Percentiles rank a stretch among this genome's conserved stretches.
Conservation (phyloP, 2,329 filamentous ascomycete genomes). For the Botryosphaeria agaves region DNA sequence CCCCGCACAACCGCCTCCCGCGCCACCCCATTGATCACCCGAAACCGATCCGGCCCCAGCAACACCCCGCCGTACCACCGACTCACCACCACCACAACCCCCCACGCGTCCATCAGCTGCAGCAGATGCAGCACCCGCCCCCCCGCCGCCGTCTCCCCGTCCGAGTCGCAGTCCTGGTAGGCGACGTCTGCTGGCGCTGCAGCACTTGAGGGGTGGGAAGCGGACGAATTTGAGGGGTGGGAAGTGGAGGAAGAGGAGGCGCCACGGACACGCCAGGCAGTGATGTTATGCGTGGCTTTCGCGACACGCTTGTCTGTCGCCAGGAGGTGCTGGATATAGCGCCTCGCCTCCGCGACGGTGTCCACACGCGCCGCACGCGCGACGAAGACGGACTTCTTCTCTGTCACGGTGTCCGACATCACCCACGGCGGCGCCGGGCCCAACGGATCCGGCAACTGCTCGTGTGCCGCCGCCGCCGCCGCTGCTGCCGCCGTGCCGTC, state of each 20-base stretch:
- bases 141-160: slow-evolving; percentile 87
- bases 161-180: slow-evolving; percentile 88
- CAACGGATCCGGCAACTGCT: slow-evolving; percentile 20
- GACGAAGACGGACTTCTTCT: slow-evolving; percentile 79
- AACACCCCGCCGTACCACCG: slow-evolving; percentile 91
- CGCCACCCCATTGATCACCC: slow-evolving; percentile 73
- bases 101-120: slow-evolving; percentile 89
- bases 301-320: slow-evolving; percentile 70
- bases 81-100: slow-evolving; percentile 81
- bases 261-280: slow-evolving; percentile 70
- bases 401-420: slow-evolving; percentile 53
- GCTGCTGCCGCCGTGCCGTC: not conserved
- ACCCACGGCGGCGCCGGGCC: slow-evolving; percentile 45
- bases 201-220: too few relatives aligned
- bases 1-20: slow-evolving; percentile 70
- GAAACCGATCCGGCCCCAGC: slow-evolving; percentile 75
- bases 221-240: too few relatives aligned
- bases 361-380: slow-evolving; percentile 56
- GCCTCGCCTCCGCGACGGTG: slow-evolving; percentile 52
- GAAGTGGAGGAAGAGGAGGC: too few relatives aligned
- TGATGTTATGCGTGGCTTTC: slow-evolving; percentile 88
- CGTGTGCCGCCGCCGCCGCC: not conserved
- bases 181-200: slow-evolving; percentile 34
- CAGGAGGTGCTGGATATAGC: slow-evolving; percentile 58
- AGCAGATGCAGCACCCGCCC: slow-evolving; percentile 72